Conservation (phyloP, 2,329 filamentous ascomycete species). For the Penicillium sp. region DNA sequence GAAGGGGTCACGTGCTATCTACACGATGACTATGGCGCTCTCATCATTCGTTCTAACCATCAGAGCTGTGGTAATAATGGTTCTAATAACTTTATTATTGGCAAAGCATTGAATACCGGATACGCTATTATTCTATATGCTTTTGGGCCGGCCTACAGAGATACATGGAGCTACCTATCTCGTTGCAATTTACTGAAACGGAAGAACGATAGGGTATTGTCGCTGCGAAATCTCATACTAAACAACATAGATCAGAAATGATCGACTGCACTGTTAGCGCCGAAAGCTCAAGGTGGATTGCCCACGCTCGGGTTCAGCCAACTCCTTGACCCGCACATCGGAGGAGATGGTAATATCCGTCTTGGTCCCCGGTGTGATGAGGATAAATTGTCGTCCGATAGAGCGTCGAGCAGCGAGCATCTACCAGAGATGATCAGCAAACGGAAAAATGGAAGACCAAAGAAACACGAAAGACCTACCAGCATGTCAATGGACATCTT, state of each 20-base stretch:
- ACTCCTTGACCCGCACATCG: slow-evolving; percentile 45
- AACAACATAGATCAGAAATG: not conserved
- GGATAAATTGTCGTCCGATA: slow-evolving; percentile 87
- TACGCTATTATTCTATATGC: too few species aligned
- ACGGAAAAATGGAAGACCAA: not conserved
- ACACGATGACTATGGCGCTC: not conserved
- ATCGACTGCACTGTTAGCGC: slow-evolving; percentile 8
- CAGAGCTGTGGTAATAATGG: too few species aligned
- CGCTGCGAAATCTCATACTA: not conserved
- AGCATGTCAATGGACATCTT: slow-evolving; percentile 92
- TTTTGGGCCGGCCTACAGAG: too few species aligned
- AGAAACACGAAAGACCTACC: slow-evolving; percentile 49
- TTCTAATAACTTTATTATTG: too few species aligned
- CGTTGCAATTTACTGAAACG: not conserved
- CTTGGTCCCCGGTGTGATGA: slow-evolving; percentile 92
- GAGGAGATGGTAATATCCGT: slow-evolving; percentile 44
- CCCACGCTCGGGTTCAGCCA: slow-evolving; percentile 45
- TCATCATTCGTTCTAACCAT: not conserved
- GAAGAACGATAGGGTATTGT: not conserved
- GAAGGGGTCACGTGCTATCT: slow-evolving; percentile 7
- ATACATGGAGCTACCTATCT: too few species aligned
- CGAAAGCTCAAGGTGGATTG: slow-evolving; percentile 39
- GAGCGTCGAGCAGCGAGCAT: slow-evolving; percentile 79
- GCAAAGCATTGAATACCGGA: too few species aligned
- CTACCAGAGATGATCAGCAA: slow-evolving; percentile 41